Conservation (phyloP, 805 yeast species). For the Lachancea meyersii region DNA sequence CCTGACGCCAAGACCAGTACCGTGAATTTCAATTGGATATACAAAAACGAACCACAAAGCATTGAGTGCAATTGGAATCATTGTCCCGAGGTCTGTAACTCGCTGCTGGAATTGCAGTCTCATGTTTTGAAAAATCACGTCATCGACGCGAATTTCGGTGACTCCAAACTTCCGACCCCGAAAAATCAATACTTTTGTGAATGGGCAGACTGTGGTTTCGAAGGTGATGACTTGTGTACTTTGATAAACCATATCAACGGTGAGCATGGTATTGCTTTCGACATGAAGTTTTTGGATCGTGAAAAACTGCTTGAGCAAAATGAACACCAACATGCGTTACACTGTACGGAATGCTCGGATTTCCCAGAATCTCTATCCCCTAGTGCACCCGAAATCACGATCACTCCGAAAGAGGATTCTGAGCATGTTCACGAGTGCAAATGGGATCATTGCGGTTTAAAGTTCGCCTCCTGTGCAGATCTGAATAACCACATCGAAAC, state of each 20-base stretch:
- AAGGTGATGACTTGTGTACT: slow-evolving; percentile 44
- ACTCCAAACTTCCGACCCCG: slow-evolving; percentile 9
- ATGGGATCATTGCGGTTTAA: slow-evolving; percentile 42
- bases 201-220: slow-evolving; percentile 68
- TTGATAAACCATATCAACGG: slow-evolving; percentile 56
- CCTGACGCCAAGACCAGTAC: slow-evolving; percentile 11
- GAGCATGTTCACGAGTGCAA: slow-evolving; percentile 15
- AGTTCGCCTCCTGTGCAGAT: slow-evolving; percentile 49
- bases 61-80: slow-evolving; percentile 64
- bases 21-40: slow-evolving; percentile 42
- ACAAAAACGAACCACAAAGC: slow-evolving; percentile 19
- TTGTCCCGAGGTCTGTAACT: slow-evolving; percentile 43
- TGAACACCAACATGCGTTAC: slow-evolving; percentile 14
- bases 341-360: slow-evolving; percentile 10
- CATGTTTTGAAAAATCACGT: slow-evolving; percentile 50
- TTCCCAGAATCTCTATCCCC: not conserved
- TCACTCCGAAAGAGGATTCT: not conserved
- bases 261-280: slow-evolving; percentile 37
- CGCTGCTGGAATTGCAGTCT: slow-evolving; percentile 38
- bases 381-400: not conserved
- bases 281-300: slow-evolving; percentile 23
- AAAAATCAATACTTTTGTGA: slow-evolving; percentile 45
- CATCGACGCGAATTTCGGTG: slow-evolving; percentile 19
- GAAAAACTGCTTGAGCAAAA: slow-evolving; percentile 15
- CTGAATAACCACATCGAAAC: slow-evolving; percentile 65